Evolutionary conservation across 108 stramenopile species (phyloP), one percentile per base, ranked within the genome.

Genomic region (Nitzschia sp.): DNA sequence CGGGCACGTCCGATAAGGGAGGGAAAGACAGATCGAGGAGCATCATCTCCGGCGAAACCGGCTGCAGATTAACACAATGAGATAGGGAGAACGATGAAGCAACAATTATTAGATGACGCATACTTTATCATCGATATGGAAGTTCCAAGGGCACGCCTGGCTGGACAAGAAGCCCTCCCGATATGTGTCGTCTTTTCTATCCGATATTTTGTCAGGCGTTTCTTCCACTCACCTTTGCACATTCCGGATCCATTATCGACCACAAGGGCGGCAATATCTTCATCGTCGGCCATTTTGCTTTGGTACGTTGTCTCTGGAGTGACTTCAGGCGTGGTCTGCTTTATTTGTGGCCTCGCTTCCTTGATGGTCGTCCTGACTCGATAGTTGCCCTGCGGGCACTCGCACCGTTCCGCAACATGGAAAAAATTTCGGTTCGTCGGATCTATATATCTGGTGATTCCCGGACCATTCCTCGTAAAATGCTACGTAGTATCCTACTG

Each of bases 231-330:
- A 93, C 92, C 92, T 87, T 93, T 96, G 80, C 95, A 96, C 95
- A 96, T 96, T 90, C 95, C 95, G 77, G 95, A 96, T 51, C 95
- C 95, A 67, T 96, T 96, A 80, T 96, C 95, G 68, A 96, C 88
- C 77, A 96, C 95, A 83, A 96, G 91, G 82, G 95, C 95, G 59
- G 92, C 90, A 74, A 95, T 91, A 80, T 95, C 95, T 78, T 93
- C 92, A 72, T 95, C 95, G 77, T 95, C 95, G 76, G 92, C 73
- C 92, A 93, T 93, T 68, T 59, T 93, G 70, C 32, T 19, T 61
- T 74, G 54, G 38, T 6, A 9, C 38, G 38, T 42, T 42, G 38
- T 42, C 13, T 6, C 38, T 9, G 38, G 13, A 42, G 38, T 6
- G 13, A 9, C 13, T 42, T 42, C 38, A 9, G 38, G 6, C 38